These are phyloP conservation scores for Pseudofabraea citricarpa DNA, from an alignment of 2,329 filamentous ascomycete genomes.

Conservation along the genomic window DNA sequence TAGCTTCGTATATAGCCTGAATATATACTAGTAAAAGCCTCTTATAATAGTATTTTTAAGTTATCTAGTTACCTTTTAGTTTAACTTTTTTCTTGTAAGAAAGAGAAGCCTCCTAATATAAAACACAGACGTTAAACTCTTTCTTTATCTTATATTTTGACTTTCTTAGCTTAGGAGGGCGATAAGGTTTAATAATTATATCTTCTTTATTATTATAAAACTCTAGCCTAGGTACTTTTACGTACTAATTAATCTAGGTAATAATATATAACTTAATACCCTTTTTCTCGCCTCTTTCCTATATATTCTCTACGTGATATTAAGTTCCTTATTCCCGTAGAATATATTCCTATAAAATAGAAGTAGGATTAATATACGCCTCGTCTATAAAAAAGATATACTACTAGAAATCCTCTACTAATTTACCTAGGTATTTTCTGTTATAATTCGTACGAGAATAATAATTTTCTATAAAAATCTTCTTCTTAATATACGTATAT, in stretches of 20 bases:
- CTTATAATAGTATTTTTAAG: neutral
- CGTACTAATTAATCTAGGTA: slow-evolving; percentile 8
- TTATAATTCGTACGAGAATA: slow-evolving; percentile 1
- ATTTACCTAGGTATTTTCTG: neutral
- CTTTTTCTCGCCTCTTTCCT: slow-evolving; percentile 4
- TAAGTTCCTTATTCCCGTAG: slow-evolving; percentile 6
- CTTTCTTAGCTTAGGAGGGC: slow-evolving; percentile 7
- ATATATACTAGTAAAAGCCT: neutral
- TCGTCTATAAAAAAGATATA: slow-evolving; percentile 11
- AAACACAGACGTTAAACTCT: neutral
- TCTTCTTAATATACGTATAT: slow-evolving; percentile 8
- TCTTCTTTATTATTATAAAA: slow-evolving; percentile 14
- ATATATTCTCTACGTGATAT: slow-evolving; percentile 10
- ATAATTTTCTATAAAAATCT: slow-evolving; percentile 4
- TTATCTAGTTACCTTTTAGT: neutral
- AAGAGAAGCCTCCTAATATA: neutral
- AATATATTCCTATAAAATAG: slow-evolving; percentile 1
- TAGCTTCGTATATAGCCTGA: neutral
- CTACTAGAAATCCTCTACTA: slow-evolving; percentile 5
- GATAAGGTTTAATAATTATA: neutral
- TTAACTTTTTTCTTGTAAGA: neutral
- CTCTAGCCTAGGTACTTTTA: slow-evolving; percentile 8
- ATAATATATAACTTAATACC: slow-evolving; percentile 9
- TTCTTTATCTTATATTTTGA: neutral
- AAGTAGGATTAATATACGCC: slow-evolving; percentile 11